These are phyloP conservation scores for Aspergillus fumigatiaffinis DNA, from an alignment of 2,329 filamentous ascomycete species.

Conservation along the genomic window DNA sequence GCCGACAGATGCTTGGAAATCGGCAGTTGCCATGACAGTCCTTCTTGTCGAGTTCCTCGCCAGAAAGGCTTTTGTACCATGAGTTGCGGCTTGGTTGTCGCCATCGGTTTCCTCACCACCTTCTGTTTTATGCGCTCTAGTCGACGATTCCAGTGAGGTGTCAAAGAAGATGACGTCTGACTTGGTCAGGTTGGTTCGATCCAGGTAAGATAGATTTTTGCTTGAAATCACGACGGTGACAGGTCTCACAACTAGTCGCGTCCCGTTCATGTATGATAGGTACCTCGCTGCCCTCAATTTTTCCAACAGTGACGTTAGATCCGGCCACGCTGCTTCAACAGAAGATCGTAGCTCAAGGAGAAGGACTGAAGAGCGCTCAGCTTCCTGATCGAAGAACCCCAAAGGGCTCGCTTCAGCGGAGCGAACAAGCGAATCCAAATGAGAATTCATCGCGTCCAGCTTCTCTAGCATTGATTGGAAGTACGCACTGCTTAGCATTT, in stretches of 20 bases:
- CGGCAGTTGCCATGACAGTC: slow-evolving; percentile 7
- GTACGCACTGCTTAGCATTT: slow-evolving; percentile 19
- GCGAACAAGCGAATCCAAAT: background rate
- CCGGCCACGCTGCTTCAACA: slow-evolving; percentile 12
- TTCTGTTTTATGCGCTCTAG: background rate
- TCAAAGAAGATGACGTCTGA: background rate
- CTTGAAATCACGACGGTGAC: slow-evolving; percentile 24
- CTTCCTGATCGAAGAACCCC: slow-evolving; percentile 10
- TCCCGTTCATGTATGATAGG: slow-evolving; percentile 21
- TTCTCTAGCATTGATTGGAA: slow-evolving; percentile 19
- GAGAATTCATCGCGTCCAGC: slow-evolving; percentile 12
- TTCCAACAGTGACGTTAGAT: slow-evolving; percentile 16
- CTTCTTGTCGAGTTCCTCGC: background rate
- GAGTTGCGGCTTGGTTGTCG: background rate
- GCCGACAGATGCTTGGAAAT: slow-evolving; percentile 12
- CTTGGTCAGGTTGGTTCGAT: background rate
- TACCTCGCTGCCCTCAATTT: slow-evolving; percentile 17
- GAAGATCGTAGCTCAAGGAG: slow-evolving; percentile 21
- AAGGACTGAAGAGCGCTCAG: slow-evolving; percentile 17
- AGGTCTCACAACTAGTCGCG: slow-evolving; percentile 14
- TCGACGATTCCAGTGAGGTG: background rate
- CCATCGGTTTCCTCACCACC: background rate
- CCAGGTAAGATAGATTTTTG: background rate
- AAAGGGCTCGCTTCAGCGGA: background rate
- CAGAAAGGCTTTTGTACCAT: background rate